A percentile compares a stretch with the other conserved stretches of the same genome.
These are phyloP conservation scores for Morella rubra DNA, from an alignment of 306 rosid genomes.

Conservation along the genomic window DNA sequence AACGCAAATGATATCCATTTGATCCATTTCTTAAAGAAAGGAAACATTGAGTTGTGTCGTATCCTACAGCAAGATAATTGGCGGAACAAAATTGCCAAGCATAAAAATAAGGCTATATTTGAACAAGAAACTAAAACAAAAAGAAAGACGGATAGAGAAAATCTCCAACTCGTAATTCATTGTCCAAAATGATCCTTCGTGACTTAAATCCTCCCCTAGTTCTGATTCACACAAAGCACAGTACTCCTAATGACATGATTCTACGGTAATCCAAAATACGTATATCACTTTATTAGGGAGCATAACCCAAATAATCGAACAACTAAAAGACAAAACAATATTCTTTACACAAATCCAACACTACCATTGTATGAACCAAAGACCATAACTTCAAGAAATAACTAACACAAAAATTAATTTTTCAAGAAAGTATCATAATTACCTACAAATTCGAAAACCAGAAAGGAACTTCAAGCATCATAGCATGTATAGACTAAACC, in stretches of 20 bases:
- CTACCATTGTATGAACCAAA: not conserved
- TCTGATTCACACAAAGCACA: not conserved
- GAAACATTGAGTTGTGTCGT: not conserved
- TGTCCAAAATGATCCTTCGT: not conserved
- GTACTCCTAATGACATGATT: not conserved
- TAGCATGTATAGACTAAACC: not conserved
- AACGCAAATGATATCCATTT: not conserved
- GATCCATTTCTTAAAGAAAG: not conserved
- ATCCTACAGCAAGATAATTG: not conserved
- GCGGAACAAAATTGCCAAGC: not conserved
- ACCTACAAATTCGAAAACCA: not conserved
- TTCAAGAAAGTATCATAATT: not conserved
- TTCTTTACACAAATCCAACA: not conserved
- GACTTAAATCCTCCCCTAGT: constrained; percentile 1
- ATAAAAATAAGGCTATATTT: not conserved
- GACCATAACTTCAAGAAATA: constrained; percentile 1
- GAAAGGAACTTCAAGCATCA: not conserved
- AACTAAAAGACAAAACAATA: constrained; percentile 7
- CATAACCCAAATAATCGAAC: not conserved
- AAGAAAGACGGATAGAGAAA: not conserved
- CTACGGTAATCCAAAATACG: not conserved
- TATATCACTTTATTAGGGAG: not conserved
- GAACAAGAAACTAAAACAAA: not conserved
- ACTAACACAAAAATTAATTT: not conserved
- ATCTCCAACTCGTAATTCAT: not conserved